Base-by-base conservation (phyloP, 306 rosid species). In the Prosopis cineraria region DNA sequence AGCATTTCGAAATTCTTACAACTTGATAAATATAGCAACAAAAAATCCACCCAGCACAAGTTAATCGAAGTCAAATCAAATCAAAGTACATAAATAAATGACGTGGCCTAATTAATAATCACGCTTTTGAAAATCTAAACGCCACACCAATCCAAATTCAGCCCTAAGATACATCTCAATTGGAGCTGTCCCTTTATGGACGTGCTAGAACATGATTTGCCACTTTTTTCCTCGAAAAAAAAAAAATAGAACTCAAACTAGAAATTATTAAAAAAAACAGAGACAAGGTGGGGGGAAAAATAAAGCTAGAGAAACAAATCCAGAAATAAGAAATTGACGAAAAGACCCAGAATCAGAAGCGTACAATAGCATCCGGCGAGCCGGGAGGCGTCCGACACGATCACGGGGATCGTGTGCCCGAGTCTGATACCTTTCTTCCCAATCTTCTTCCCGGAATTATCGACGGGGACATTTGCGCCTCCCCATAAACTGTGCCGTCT, bases 391-490 rank as follows among this genome's bases (percentile, higher is more conserved):
- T 90, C 87, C 75, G 97, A 90, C n/a, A 2, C 75, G 11, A 85
- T 37, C 19, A 31, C 7, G 1, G 1, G 0, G 0, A 14, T 64
- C 0, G 10, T 36, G 5, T 63, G 31, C 1, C 89, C 89, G 5
- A 95, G 96, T 85, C 88, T 88, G 16, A 88, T 52, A 0, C 79
- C 72, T 71, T 89, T 88, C 3, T 3, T 7, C 17, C 70, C 0
- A 34, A 31, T 78, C 53, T 88, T 91, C 1, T 0, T 0, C 5
- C 98, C 98, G 0, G 67, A 55, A 29, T 43, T 40, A 8, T 71
- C 55, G 73, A 95, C 86, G 39, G 43, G 83, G 77, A 95, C 85
- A 75, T 79, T 78, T 14, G 81, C 89, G 76, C 92, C 88, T 37
- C 89, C 91, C 76, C 53, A 77, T 36, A 92, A 67, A 14, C 1